Base-by-base conservation (phyloP, 495 filamentous ascomycete species). In the Annulohypoxylon stygium region DNA sequence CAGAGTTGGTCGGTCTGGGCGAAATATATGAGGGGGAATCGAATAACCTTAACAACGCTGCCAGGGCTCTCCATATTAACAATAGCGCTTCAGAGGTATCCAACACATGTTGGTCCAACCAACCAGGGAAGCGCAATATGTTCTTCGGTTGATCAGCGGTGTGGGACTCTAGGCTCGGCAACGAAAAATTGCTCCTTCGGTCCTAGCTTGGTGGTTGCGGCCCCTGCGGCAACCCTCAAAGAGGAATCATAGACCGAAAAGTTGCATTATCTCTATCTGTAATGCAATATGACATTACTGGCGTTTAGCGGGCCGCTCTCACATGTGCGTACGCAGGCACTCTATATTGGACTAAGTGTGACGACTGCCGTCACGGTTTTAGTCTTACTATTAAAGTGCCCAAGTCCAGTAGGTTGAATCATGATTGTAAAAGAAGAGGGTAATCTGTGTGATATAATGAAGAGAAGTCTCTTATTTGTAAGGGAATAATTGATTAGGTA, bases 161-260 rank as follows among this genome's bases (percentile, higher is more conserved):
- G 53, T 57, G 33, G 30, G 12, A 4, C 26, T 55, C 30, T 36
- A 7, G n/a, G 20, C 26, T 57, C 53, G 53, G 53, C n/a, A 57
- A 57, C 36, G 53, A 33, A 34, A 20, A 37, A 2, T 37, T 20
- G n/a, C 53, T 25, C 14, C 30, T 57, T 57, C 33, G 53, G 53
- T 57, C 53, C 16, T 57, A 57, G 53, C 53, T 37, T 57, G 5
- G 30, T 9, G 6, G 30, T 25, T 23, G 36, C 33, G n/a, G 33
- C 53, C 36, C 33, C 33, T 33, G 53, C 26, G 7, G 16, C 33
- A 9, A 37, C n/a, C 30, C 53, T 57, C 3, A 57, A 57, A 57
- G 30, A 57, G 53, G 53, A 36, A 57, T 57, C 33, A 37, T 57
- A 16, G 18, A n/a, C 53, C 53, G 53, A 57, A 25, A 37, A 37